phyloP scores from a whole-genome alignment of 768 basidiomycete species.

The Baorangia bicolor region DNA sequence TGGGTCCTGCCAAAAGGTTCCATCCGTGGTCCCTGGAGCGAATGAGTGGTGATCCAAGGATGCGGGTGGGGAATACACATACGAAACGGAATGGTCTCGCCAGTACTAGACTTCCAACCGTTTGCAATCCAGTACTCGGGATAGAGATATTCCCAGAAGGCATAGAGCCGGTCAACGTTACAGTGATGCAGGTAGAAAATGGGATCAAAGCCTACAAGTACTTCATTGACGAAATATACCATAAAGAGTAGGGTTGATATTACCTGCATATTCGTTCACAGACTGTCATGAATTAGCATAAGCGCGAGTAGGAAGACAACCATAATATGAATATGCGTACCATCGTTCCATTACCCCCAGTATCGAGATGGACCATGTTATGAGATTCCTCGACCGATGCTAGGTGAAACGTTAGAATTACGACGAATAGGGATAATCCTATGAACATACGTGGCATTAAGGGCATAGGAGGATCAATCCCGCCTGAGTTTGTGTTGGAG shows the following conservation, averaged over 20 bases:
- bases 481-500: background rate
- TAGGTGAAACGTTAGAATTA: background rate
- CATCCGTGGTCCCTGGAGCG: background rate
- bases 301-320: background rate
- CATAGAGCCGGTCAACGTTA: conserved; percentile 19
- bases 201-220: conserved; percentile 12
- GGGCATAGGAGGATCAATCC: background rate
- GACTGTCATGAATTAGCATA: conserved; percentile 3
- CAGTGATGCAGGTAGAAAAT: conserved; percentile 21
- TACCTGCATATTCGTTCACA: conserved; percentile 22
- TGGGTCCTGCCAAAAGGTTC: background rate
- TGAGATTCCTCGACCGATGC: conserved; percentile 22
- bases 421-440: background rate
- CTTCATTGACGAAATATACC: background rate
- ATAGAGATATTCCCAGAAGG: conserved; percentile 24
- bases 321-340: background rate
- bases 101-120: conserved; percentile 11
- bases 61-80: background rate
- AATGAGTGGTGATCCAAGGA: background rate
- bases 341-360: conserved; percentile 18
- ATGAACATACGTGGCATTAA: conserved; percentile 2
- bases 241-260: background rate
- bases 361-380: conserved; percentile 18
- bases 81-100: conserved; percentile 8
- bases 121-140: conserved; percentile 14